phyloP scores from a whole-genome alignment of 495 filamentous ascomycete genomes.

The Jackrogersella minutella region DNA sequence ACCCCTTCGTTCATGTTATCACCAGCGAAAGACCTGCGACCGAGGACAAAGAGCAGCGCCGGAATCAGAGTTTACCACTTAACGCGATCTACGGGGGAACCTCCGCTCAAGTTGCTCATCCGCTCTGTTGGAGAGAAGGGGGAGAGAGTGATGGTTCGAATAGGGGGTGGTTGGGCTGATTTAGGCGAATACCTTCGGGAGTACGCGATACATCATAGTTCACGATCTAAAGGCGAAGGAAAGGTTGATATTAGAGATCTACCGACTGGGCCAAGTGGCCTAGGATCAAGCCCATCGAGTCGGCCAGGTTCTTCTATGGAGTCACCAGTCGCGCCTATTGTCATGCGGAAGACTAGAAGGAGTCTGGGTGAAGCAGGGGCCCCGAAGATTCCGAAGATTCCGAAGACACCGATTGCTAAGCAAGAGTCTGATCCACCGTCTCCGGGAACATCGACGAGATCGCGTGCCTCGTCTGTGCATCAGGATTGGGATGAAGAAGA shows the following conservation, averaged over 20 bases:
- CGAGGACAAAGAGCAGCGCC: constrained; percentile 57
- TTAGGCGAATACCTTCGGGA: constrained; percentile 93
- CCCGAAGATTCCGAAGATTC: constrained; percentile 35
- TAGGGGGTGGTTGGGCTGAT: constrained; percentile 96
- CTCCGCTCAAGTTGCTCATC: constrained; percentile 92
- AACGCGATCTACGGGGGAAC: constrained; percentile 78
- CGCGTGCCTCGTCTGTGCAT: constrained; percentile 55
- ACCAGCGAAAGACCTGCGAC: constrained; percentile 57
- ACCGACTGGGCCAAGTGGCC: constrained; percentile 37
- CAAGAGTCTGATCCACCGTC: constrained; percentile 43
- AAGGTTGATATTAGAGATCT: constrained; percentile 69
- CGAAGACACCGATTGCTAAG: constrained; percentile 48
- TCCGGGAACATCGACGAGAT: constrained; percentile 49
- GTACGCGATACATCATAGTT: constrained; percentile 88
- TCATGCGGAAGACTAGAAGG: constrained; percentile 60
- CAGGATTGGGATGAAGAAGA: constrained; percentile 65
- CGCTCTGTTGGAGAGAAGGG: constrained; percentile 86
- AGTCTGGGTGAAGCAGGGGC: constrained; percentile 45
- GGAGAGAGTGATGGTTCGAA: constrained; percentile 96
- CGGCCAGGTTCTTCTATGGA: constrained; percentile 50
- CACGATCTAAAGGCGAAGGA: constrained; percentile 57
- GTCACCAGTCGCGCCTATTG: constrained; percentile 50
- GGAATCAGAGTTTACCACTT: constrained; percentile 94
- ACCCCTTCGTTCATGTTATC: constrained; percentile 76
- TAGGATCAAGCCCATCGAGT: constrained; percentile 54